Base-by-base conservation (phyloP, 2,329 filamentous ascomycete species). In the Pezicula radicicola region DNA sequence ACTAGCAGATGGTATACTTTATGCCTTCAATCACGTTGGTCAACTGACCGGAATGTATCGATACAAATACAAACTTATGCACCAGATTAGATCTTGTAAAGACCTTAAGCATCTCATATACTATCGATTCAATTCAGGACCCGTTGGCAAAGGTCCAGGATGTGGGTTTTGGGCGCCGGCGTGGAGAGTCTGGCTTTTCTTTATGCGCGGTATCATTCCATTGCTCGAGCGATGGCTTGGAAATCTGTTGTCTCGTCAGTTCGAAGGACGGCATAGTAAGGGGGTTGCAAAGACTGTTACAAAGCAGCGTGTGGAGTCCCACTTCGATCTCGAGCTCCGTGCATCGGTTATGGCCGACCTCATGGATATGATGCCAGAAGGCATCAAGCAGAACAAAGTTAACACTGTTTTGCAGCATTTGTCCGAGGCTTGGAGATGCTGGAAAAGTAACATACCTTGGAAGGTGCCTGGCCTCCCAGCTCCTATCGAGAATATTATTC, bases 291-390 rank as follows among this genome's bases (percentile, higher is more conserved):
- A 99, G 79, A 99, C 94, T 0, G 94, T 99, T 35, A 99, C 94
- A 4, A 99, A 99, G 75, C 94, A 99, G 73, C 90, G 94, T 74
- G 94, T 99, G 6, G 94, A 99, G 68, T 97, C 94, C 21, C 95
- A 99, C 68, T 99, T 97, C 66, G 94, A 99, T 72, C 79, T 99
- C 51, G 94, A 99, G 72, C 84, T 99, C 47, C 90, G 94, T 65
- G 95, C 95, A 15, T 97, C 94, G 0, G 94, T 99, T 59, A 99
- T 99, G 93, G 91, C 93, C 42, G 94, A 99, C 72, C 77, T 99
- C 47, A 97, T 97, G 89, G 94, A 99, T 66, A 99, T 99, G 95
- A 99, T 99, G 94, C 94, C 94, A 0, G 95, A 99, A 69, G 94
- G 94, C 60, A 97, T 99, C 75, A 97, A 97, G 71, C 94, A 99